Conservation (phyloP, 2,329 filamentous ascomycete genomes). For the Aureobasidium sp. region DNA sequence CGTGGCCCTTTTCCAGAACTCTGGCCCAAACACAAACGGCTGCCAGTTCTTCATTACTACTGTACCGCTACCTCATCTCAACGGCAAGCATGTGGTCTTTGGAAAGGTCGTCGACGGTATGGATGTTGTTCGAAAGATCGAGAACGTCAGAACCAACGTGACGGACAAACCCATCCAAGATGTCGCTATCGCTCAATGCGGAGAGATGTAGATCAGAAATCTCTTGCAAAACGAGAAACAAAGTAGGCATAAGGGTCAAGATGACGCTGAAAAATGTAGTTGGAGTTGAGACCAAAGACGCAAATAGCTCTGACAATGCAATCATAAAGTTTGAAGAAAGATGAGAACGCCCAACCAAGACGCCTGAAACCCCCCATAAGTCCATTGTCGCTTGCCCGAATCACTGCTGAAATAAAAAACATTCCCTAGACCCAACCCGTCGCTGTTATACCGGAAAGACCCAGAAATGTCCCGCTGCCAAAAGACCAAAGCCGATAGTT, state of each 20-base stretch:
- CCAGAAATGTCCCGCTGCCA: background rate
- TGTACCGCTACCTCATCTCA: slow-evolving; percentile 75
- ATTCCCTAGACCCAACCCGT: background rate
- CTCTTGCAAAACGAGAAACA: background rate
- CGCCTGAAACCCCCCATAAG: background rate
- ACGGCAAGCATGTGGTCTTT: slow-evolving; percentile 93
- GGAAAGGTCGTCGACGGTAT: slow-evolving; percentile 84
- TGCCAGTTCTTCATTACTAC: slow-evolving; percentile 98
- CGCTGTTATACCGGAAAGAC: slow-evolving; percentile 1
- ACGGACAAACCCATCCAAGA: slow-evolving; percentile 81
- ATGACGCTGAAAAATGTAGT: background rate
- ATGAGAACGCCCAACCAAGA: background rate
- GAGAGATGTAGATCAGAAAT: slow-evolving; percentile 65
- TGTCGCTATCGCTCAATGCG: slow-evolving; percentile 77
- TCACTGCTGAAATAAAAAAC: background rate
- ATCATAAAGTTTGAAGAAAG: background rate
- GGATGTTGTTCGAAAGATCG: slow-evolving; percentile 87
- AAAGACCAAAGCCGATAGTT: background rate
- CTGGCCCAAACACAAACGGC: slow-evolving; percentile 86
- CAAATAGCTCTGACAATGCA: background rate
- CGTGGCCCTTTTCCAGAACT: slow-evolving; percentile 53
- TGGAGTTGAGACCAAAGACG: background rate
- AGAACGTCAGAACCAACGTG: slow-evolving; percentile 68
- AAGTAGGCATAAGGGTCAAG: background rate
- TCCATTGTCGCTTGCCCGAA: background rate